These are phyloP conservation scores for Amphichorda felina DNA, from an alignment of 2,329 filamentous ascomycete genomes.

Conservation along the genomic window DNA sequence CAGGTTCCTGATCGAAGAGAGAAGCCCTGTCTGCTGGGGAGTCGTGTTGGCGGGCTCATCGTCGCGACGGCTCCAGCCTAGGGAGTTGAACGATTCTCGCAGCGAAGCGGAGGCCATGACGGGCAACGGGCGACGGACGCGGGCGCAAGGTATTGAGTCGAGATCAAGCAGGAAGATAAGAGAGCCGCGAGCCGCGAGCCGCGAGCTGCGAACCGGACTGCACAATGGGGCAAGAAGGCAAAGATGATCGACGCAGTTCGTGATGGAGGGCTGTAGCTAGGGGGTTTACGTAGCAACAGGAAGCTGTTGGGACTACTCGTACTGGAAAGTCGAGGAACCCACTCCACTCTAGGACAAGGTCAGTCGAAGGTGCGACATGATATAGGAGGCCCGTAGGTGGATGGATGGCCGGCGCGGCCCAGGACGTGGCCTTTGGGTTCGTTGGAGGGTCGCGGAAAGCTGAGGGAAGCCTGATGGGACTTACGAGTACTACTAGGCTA, in stretches of 20 bases:
- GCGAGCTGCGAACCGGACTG: no score
- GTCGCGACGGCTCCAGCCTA: conserved; percentile 87
- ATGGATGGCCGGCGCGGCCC: not conserved
- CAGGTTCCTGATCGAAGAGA: conserved; percentile 70
- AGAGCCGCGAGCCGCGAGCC: no score
- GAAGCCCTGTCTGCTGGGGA: conserved; percentile 54
- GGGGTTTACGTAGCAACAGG: not conserved
- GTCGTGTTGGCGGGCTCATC: conserved; percentile 63
- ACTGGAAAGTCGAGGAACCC: not conserved
- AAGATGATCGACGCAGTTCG: not conserved
- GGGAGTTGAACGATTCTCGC: conserved; percentile 84
- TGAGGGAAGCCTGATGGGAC: no score
- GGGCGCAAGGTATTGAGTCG: no score
- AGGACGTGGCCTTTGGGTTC: not conserved
- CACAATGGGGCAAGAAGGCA: not conserved
- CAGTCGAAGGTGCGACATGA: conserved; percentile 1
- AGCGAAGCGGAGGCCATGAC: conserved; percentile 80
- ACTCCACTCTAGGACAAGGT: conserved; percentile 2
- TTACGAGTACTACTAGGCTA: no score
- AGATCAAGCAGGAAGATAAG: no score
- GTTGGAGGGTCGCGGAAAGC: not conserved
- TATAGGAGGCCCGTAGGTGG: not conserved
- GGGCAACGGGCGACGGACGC: conserved; percentile 6
- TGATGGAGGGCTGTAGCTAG: not conserved
- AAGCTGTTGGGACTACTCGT: not conserved